Conservation (phyloP, 176 grass and related monocot species). For the Areca catechu region DNA sequence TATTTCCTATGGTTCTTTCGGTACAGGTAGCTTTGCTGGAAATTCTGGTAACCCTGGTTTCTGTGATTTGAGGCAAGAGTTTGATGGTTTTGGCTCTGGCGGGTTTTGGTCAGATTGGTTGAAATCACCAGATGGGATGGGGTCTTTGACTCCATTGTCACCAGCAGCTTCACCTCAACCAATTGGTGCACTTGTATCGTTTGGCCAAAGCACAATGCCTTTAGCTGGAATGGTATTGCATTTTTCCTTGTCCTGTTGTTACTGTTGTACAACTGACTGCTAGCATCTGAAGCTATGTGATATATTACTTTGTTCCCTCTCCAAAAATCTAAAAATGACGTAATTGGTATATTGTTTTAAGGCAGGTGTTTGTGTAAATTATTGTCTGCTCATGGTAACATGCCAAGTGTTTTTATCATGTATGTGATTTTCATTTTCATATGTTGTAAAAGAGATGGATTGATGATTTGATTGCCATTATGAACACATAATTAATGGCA, state of each 20-base stretch:
- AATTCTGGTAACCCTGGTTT: conserved; percentile 21
- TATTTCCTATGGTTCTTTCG: conserved; percentile 37
- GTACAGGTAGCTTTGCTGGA: conserved; percentile 36
- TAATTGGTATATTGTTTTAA: too few relatives aligned
- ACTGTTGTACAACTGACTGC: too few relatives aligned
- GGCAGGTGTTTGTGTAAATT: too few relatives aligned
- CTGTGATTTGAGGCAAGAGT: background rate
- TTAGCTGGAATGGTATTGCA: conserved; percentile 52
- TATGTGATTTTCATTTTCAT: too few relatives aligned
- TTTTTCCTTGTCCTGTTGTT: conserved; percentile 21
- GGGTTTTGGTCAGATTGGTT: conserved; percentile 59
- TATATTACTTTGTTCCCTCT: too few relatives aligned
- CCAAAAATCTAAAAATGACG: too few relatives aligned
- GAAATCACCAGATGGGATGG: conserved; percentile 39
- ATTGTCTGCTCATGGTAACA: too few relatives aligned
- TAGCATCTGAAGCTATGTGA: too few relatives aligned
- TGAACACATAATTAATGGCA: too few relatives aligned
- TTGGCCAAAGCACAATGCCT: conserved; percentile 57
- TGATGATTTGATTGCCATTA: too few relatives aligned
- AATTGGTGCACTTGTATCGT: conserved; percentile 24
- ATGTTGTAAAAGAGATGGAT: too few relatives aligned
- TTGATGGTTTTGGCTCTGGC: conserved; percentile 17
- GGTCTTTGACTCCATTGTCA: conserved; percentile 45
- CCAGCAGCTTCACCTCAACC: conserved; percentile 64
- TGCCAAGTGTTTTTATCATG: too few relatives aligned